These are phyloP conservation scores for Polyporus arcularius DNA, from an alignment of 768 basidiomycete species.

Conservation along the genomic window DNA sequence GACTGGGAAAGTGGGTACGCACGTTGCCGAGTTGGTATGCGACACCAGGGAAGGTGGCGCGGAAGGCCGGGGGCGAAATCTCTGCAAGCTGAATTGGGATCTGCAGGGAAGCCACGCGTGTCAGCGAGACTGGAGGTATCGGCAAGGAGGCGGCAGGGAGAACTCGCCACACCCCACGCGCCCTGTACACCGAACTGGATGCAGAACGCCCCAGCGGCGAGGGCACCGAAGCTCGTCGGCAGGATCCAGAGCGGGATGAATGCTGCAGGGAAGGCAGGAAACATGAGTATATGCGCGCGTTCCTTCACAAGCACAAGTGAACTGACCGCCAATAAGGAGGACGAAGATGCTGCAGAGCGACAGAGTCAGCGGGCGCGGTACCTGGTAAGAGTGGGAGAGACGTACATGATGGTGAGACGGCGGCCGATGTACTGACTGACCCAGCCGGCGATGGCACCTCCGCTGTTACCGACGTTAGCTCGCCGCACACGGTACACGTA, in stretches of 20 bases:
- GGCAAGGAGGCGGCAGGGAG: not conserved
- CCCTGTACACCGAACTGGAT: conserved; percentile 89
- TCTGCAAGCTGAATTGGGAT: conserved; percentile 82
- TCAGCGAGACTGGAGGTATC: not conserved
- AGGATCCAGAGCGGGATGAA: conserved; percentile 87
- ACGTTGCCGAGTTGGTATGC: conserved; percentile 82
- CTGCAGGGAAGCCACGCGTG: conserved; percentile 22
- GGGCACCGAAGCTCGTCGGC: conserved; percentile 63
- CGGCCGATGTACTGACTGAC: conserved; percentile 78
- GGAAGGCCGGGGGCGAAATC: conserved; percentile 85
- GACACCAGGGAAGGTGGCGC: conserved; percentile 85
- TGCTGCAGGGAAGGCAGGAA: conserved; percentile 5
- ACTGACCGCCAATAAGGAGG: conserved; percentile 46
- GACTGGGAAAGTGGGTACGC: not conserved
- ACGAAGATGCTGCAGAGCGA: conserved; percentile 47
- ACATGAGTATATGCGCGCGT: not conserved
- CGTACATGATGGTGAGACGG: conserved; percentile 71
- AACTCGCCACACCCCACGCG: conserved; percentile 81
- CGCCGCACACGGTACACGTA: not conserved
- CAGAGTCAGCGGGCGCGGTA: not conserved
- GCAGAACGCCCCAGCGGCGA: conserved; percentile 85
- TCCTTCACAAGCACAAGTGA: not conserved
- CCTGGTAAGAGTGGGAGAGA: not conserved
- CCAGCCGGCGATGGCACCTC: conserved; percentile 73
- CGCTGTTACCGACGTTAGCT: conserved; percentile 36